These are phyloP conservation scores for Candida ipomoeae DNA, from an alignment of 805 yeast species.

Conservation along the genomic window DNA sequence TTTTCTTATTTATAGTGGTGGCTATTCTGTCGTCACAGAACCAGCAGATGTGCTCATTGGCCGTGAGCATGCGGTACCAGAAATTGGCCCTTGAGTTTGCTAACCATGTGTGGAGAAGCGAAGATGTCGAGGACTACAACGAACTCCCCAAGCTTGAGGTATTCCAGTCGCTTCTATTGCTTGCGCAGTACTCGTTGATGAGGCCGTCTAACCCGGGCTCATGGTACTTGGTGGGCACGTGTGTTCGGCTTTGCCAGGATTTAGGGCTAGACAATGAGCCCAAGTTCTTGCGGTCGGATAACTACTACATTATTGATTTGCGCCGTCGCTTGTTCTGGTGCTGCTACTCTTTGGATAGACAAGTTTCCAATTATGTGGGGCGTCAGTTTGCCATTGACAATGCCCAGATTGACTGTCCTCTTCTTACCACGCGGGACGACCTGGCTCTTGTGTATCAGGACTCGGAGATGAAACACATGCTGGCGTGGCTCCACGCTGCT, in stretches of 20 bases:
- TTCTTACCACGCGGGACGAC: conserved; percentile 7
- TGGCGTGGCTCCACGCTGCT: not conserved
- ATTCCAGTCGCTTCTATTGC: conserved; percentile 15
- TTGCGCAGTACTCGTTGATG: conserved; percentile 18
- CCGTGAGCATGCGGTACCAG: conserved; percentile 10
- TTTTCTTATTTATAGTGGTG: conserved; percentile 14
- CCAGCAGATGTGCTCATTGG: conserved; percentile 13
- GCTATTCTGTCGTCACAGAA: conserved; percentile 18
- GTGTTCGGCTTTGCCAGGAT: conserved; percentile 15
- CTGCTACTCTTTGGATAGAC: conserved; percentile 10
- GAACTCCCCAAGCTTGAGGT: conserved; percentile 13
- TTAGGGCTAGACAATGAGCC: conserved; percentile 15
- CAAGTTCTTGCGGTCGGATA: not conserved
- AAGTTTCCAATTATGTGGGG: conserved; percentile 9
- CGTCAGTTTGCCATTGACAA: conserved; percentile 9
- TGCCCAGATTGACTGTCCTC: conserved; percentile 7
- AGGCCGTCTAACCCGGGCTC: conserved; percentile 19
- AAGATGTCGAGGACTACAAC: not conserved
- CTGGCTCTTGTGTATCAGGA: conserved; percentile 1
- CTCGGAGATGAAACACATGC: not conserved
- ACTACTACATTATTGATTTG: conserved; percentile 7
- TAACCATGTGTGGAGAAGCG: conserved; percentile 12
- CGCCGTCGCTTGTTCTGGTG: conserved; percentile 12
- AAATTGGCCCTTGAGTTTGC: conserved; percentile 10
- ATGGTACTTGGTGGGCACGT: conserved; percentile 18